Conservation (phyloP, 371 early-diverging fungal species). For the Rhizopus delemar region DNA sequence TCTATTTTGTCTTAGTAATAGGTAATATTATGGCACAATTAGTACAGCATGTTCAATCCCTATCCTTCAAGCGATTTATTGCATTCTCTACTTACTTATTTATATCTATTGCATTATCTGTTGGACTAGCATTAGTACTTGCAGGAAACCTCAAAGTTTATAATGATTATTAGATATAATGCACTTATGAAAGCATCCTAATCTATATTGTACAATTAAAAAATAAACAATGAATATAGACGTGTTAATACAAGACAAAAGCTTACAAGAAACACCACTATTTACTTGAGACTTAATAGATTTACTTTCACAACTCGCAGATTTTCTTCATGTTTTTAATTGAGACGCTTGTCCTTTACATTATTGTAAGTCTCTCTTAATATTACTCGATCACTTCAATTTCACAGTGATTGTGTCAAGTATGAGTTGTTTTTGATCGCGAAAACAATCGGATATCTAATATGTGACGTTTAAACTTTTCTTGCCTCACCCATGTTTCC, state of each 20-base stretch:
- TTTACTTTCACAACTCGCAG: too few relatives aligned
- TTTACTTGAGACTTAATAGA: too few relatives aligned
- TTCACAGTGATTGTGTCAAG: too few relatives aligned
- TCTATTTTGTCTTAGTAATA: conserved; percentile 22
- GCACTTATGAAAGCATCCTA: too few relatives aligned
- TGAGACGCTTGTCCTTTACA: too few relatives aligned
- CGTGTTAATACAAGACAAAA: too few relatives aligned
- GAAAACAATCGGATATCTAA: not conserved
- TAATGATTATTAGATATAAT: conserved; percentile 33
- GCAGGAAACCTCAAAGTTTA: conserved; percentile 37
- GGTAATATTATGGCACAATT: conserved; percentile 18
- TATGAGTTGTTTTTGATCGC: too few relatives aligned
- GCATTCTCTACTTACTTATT: conserved; percentile 10
- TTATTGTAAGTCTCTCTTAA: too few relatives aligned
- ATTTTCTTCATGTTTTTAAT: too few relatives aligned
- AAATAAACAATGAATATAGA: not conserved
- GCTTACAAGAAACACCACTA: too few relatives aligned
- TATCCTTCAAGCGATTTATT: conserved; percentile 5
- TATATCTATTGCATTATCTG: conserved; percentile 14
- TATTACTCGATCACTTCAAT: too few relatives aligned
- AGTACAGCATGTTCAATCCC: not conserved
- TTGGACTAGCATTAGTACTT: conserved; percentile 34
- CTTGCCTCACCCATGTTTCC: not conserved
- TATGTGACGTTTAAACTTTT: not conserved
- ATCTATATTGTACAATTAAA: not conserved